A percentile compares a stretch with the other conserved stretches of the same genome.
Conservation (phyloP, 2,329 filamentous ascomycete genomes). For the Fusarium pseudoanthophilum region DNA sequence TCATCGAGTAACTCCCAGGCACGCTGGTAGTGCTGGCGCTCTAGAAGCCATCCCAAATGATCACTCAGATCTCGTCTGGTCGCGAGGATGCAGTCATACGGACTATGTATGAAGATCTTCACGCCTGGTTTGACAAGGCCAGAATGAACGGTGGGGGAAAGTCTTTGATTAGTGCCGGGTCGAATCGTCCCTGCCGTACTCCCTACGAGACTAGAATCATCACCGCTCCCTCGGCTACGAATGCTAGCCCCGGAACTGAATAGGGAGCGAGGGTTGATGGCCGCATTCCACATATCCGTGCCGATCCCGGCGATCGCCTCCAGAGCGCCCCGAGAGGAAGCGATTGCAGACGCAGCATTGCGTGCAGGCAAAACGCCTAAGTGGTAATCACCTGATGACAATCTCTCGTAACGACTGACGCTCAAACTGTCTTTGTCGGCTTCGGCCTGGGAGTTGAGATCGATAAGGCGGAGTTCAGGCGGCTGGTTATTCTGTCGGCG, state of each 20-base stretch:
- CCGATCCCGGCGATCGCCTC: conserved; percentile 79
- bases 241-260: conserved; percentile 90
- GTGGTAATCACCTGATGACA: conserved; percentile 93
- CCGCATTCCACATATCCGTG: conserved; percentile 88
- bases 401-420: conserved; percentile 85
- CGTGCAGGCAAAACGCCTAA: conserved; percentile 83
- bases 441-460: conserved; percentile 86
- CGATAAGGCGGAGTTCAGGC: conserved; percentile 90
- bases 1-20: conserved; percentile 92
- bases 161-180: conserved; percentile 41
- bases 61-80: conserved; percentile 88
- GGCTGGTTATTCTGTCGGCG: conserved; percentile 82
- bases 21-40: conserved; percentile 81
- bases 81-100: conserved; percentile 94
- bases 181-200: conserved; percentile 49
- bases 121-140: conserved; percentile 65
- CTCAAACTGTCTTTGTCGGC: conserved; percentile 87
- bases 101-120: conserved; percentile 94
- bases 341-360: conserved; percentile 70
- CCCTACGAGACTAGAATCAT: conserved; percentile 64
- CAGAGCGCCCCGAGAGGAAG: conserved; percentile 76
- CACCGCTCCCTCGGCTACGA: conserved; percentile 68
- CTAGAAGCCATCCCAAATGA: conserved; percentile 85
- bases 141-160: conserved; percentile 58
- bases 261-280: conserved; percentile 85